These are phyloP conservation scores for Coniochaeta sp. DNA, from an alignment of 2,329 filamentous ascomycete genomes.

Conservation along the genomic window DNA sequence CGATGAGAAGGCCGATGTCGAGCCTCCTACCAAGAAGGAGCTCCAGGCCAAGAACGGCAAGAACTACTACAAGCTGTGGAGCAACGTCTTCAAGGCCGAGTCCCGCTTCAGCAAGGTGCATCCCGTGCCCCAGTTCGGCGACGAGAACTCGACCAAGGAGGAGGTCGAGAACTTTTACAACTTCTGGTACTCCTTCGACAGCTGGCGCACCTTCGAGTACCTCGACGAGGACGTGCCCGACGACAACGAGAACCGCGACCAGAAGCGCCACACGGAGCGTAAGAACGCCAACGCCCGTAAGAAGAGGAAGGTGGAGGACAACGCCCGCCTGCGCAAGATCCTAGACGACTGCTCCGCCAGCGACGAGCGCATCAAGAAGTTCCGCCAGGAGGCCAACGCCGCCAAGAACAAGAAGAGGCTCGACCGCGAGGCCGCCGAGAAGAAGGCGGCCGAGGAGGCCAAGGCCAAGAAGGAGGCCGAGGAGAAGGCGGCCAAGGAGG, in stretches of 20 bases:
- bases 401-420: conserved; percentile 93
- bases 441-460: conserved; percentile 79
- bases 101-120: conserved; percentile 86
- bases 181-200: conserved; percentile 99
- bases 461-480: conserved; percentile 77
- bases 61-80: conserved; percentile 95
- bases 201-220: conserved; percentile 96
- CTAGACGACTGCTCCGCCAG: conserved; percentile 78
- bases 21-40: conserved; percentile 90
- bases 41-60: conserved; percentile 48
- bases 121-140: conserved; percentile 80
- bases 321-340: conserved; percentile 77
- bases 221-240: conserved; percentile 98
- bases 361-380: conserved; percentile 96
- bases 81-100: conserved; percentile 83
- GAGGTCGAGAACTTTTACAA: conserved; percentile 97
- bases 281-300: conserved; percentile 97
- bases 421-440: conserved; percentile 87
- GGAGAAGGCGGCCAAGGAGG: conserved; percentile 70
- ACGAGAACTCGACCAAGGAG: conserved; percentile 77
- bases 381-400: conserved; percentile 85
- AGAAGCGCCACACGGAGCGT: conserved; percentile 95
- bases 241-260: conserved; percentile 97
- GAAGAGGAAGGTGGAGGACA: conserved; percentile 99
- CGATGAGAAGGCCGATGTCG: conserved; percentile 86